phyloP scores from a whole-genome alignment of 352 stramenopile species.

The Bremia lactucae region DNA sequence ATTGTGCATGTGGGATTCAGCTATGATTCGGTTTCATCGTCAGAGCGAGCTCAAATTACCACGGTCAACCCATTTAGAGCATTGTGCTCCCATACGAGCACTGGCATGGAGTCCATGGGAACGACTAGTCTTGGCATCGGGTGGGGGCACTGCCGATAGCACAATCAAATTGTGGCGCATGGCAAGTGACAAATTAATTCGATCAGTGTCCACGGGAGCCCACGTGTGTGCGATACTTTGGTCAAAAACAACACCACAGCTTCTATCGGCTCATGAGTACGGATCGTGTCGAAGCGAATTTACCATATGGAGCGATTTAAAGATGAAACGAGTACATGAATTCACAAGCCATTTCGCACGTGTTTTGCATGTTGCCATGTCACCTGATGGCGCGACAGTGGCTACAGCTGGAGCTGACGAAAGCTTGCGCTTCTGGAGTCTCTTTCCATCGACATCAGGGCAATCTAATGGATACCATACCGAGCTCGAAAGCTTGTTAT shows the following conservation, averaged over 20 bases:
- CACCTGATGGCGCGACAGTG: constrained; percentile 87
- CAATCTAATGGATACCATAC: too few species aligned
- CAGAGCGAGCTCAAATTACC: not conserved
- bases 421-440: constrained; percentile 95
- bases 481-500: not conserved
- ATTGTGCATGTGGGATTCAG: constrained; percentile 89
- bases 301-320: constrained; percentile 92
- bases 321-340: constrained; percentile 88
- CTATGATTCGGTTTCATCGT: constrained; percentile 1
- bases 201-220: constrained; percentile 90
- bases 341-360: constrained; percentile 89
- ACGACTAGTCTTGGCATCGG: constrained; percentile 88
- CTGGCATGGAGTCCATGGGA: constrained; percentile 95
- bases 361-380: constrained; percentile 89
- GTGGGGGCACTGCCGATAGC: constrained; percentile 90
- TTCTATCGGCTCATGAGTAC: constrained; percentile 94
- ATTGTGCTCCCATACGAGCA: constrained; percentile 93
- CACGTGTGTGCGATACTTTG: constrained; percentile 92
- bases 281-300: constrained; percentile 83
- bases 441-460: constrained; percentile 74
- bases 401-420: constrained; percentile 92
- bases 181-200: constrained; percentile 64
- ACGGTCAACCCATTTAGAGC: constrained; percentile 66
- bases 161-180: constrained; percentile 97
- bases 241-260: constrained; percentile 76